Percentiles rank a stretch among this genome's conserved stretches.
phyloP scores from a whole-genome alignment of 148 eudicot genomes.

The Salicornia ramosissima region DNA sequence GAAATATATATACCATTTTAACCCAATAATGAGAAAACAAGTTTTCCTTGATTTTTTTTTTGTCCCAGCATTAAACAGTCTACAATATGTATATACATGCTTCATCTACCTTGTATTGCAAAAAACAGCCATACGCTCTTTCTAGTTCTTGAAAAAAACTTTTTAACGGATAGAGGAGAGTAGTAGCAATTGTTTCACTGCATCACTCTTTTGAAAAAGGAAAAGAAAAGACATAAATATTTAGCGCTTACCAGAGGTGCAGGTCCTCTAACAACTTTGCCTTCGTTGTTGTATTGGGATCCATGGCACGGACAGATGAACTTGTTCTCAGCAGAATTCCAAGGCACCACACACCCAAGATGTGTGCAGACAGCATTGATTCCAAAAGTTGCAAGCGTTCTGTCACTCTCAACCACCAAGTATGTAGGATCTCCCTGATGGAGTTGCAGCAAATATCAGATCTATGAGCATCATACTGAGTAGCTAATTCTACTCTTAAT shows the following conservation, averaged over 20 bases:
- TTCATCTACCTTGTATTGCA: no score
- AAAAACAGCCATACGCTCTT: no score
- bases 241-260: constrained; percentile 70
- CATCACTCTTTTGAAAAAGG: background rate
- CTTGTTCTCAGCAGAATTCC: constrained; percentile 87
- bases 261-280: constrained; percentile 86
- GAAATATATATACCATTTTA: no score
- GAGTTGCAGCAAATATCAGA: background rate
- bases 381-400: constrained; percentile 77
- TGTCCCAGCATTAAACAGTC: no score
- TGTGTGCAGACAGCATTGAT: constrained; percentile 95
- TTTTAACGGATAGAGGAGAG: background rate
- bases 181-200: no score
- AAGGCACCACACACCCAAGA: constrained; percentile 95
- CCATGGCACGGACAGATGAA: constrained; percentile 98
- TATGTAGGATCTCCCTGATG: constrained; percentile 91
- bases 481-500: background rate
- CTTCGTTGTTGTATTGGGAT: constrained; percentile 91
- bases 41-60: no score
- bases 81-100: no score
- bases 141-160: no score
- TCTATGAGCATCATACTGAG: background rate
- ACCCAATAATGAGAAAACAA: no score
- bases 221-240: no score
- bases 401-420: constrained; percentile 83